These are phyloP conservation scores for Effrenium voratum DNA, from an alignment of 73 alveolate species.

Conservation along the genomic window DNA sequence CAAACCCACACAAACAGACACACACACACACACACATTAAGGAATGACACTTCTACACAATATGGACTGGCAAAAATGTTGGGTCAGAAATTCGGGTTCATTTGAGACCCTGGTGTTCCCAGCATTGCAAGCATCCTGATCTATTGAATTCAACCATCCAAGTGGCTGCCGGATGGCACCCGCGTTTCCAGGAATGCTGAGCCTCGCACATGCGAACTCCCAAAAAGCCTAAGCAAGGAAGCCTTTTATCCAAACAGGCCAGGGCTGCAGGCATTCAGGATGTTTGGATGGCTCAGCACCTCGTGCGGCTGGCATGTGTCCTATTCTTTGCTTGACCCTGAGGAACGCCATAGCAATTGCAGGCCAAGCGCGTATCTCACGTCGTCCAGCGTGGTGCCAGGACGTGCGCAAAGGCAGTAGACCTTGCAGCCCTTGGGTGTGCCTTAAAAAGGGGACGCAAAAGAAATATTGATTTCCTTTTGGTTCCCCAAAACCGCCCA, in stretches of 20 bases:
- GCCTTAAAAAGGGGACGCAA: not conserved
- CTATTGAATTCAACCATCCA: no score
- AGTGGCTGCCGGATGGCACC: conserved; percentile 27
- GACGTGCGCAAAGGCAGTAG: conserved; percentile 44
- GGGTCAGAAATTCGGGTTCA: no score
- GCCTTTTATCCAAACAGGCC: no score
- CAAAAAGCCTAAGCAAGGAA: no score
- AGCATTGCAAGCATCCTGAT: no score
- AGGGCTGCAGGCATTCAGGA: conserved; percentile 44
- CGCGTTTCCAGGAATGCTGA: conserved; percentile 39
- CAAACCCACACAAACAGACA: no score
- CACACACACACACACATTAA: no score
- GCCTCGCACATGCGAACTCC: no score
- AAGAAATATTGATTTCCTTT: no score
- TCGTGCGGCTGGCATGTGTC: not conserved
- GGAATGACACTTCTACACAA: not conserved
- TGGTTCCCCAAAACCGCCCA: not conserved
- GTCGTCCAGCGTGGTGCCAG: conserved; percentile 20
- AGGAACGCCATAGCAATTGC: not conserved
- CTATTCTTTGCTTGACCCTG: not conserved
- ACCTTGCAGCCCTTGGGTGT: not conserved
- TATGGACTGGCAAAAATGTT: not conserved
- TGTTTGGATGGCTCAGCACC: conserved; percentile 73
- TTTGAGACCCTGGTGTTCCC: no score
- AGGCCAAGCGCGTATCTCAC: conserved; percentile 1